phyloP scores from a whole-genome alignment of 805 yeast genomes.

The Maudiozyma barnettii region DNA sequence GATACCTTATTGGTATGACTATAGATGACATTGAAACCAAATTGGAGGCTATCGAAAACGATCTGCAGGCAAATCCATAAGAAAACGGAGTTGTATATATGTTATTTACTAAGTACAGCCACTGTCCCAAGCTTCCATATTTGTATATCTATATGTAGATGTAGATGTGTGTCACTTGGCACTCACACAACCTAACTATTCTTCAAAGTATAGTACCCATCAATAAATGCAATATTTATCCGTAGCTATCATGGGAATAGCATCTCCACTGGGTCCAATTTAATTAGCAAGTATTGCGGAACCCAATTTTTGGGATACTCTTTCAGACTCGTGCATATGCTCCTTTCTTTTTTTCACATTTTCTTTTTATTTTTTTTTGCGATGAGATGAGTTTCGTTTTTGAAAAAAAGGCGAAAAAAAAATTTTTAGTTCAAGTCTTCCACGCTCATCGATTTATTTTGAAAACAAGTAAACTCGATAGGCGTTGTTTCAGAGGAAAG shows the following conservation, averaged over 20 bases:
- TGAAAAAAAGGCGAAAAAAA: not conserved
- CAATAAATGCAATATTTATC: no score
- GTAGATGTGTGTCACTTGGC: no score
- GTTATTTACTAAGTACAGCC: no score
- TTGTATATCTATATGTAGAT: no score
- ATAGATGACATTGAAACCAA: slow-evolving; percentile 73
- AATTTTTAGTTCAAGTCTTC: not conserved
- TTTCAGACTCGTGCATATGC: not conserved
- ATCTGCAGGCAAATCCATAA: slow-evolving; percentile 19
- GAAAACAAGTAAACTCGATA: not conserved
- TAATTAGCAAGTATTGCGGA: no score
- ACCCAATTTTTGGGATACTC: no score
- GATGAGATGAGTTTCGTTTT: not conserved
- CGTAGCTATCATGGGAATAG: no score
- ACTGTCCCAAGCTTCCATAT: no score
- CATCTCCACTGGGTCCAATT: no score
- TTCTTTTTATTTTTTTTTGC: not conserved
- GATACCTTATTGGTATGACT: slow-evolving; percentile 68
- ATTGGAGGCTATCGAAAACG: slow-evolving; percentile 64
- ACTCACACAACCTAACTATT: no score
- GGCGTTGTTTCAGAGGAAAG: not conserved
- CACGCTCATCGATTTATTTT: not conserved
- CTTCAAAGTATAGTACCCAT: no score
- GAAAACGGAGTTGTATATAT: no score
- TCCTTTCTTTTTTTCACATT: not conserved